Evolutionary conservation across 441 rosid species (phyloP).

Genomic region (Bocquillonia castaneifolia): DNA sequence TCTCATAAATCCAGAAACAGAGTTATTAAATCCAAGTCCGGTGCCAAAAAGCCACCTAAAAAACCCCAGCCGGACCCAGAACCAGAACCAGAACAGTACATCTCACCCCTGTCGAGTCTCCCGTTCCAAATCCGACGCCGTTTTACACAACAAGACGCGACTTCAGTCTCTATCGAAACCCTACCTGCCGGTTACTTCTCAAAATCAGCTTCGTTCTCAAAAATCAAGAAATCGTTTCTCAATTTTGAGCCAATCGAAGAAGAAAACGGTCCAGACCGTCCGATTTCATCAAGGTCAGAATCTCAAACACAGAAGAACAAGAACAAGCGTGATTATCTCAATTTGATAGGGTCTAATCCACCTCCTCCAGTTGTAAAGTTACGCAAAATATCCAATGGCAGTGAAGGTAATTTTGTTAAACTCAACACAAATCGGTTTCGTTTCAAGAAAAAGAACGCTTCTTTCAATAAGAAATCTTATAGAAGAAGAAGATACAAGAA

Average conservation of each 20-base stretch:
- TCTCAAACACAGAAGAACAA: slow-evolving; percentile 6
- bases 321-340: slow-evolving; percentile 38
- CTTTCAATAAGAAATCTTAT: slow-evolving; percentile 25
- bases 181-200: slow-evolving; percentile 60
- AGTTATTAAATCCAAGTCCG: slow-evolving; percentile 26
- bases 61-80: slow-evolving; percentile 1
- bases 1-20: slow-evolving; percentile 28
- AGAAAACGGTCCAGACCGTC: not conserved
- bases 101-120: slow-evolving; percentile 32
- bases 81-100: not conserved
- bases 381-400: slow-evolving; percentile 29
- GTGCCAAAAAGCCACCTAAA: slow-evolving; percentile 25
- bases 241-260: slow-evolving; percentile 39
- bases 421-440: slow-evolving; percentile 45
- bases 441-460: slow-evolving; percentile 39
- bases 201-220: slow-evolving; percentile 55
- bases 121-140: slow-evolving; percentile 72
- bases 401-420: slow-evolving; percentile 86
- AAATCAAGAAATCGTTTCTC: slow-evolving; percentile 40
- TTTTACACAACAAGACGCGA: slow-evolving; percentile 20
- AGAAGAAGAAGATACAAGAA: slow-evolving; percentile 48
- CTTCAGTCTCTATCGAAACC: slow-evolving; percentile 30
- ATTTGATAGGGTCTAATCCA: slow-evolving; percentile 51
- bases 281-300: slow-evolving; percentile 11
- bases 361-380: slow-evolving; percentile 47